Base-by-base conservation (phyloP, 2,329 filamentous ascomycete species). In the Cladosporium sp. region DNA sequence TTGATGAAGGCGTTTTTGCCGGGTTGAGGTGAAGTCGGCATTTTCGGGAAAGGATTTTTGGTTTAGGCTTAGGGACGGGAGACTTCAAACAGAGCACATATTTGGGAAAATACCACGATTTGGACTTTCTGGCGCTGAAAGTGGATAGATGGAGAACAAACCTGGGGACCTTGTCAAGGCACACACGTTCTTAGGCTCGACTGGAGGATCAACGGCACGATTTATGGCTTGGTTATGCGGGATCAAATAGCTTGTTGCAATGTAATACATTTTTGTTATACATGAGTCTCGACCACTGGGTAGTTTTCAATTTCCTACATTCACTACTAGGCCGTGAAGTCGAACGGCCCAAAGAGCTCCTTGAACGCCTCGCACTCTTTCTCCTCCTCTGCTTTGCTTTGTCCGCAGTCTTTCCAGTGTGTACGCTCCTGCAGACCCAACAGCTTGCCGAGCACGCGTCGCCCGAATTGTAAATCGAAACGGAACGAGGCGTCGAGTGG, bases 401-500 rank as follows among this genome's bases (percentile, higher is more conserved):
- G 92, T 34, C 81, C 82, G 65, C 90, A 93, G 66, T 96, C 88
- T 72, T 86, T 87, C 94, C 94, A 99, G 65, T 90, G 81, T 55
- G 88, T 76, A n/a, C 94, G 81, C 45, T 84, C 78, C 72, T 97
- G 90, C 47, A 97, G 75, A 2, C 86, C 84, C 52, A 99, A 79
- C 54, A 99, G 78, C 75, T 96, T 97, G 1, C 91, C 93, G 72
- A 97, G 78, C 3, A 97, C 94, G 45, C 86, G 85, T 40, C 95
- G 83, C 3, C 90, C 92, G 69, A 96, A 97, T 70, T 97, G 93
- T 47, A 97, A 75, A 70, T 96, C 92, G 71, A 99, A 97, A 14
- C 88, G 84, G 63, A 88, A 83, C 17, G 84, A 85, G 8, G 97
- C 81, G 6, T 85, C 85, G 77, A 97, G 84, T 55, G 92, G 81